Percentiles rank a stretch among this genome's conserved stretches.
phyloP scores from a whole-genome alignment of 2,329 filamentous ascomycete genomes.

The Sarocladium brachiariae region DNA sequence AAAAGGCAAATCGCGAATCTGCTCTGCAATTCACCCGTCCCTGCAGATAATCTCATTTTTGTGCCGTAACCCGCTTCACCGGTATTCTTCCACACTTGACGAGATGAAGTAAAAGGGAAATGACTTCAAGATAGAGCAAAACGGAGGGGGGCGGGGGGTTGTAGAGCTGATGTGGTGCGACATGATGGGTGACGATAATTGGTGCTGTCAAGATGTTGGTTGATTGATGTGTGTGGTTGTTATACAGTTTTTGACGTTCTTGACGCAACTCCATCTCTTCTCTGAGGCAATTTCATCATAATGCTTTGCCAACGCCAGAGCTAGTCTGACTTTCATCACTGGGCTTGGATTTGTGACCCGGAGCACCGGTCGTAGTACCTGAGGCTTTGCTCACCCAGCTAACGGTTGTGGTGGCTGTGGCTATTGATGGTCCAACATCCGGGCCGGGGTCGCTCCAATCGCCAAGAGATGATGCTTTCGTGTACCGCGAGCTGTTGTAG shows the following conservation, averaged over 20 bases:
- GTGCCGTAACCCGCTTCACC: too few relatives aligned
- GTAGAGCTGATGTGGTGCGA: too few relatives aligned
- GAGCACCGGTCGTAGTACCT: neutral
- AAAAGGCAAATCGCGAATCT: too few relatives aligned
- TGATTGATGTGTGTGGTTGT: neutral
- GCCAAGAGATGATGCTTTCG: constrained; percentile 38
- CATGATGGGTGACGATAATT: too few relatives aligned
- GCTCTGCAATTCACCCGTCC: too few relatives aligned
- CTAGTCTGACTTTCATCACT: neutral
- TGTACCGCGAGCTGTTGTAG: constrained; percentile 33
- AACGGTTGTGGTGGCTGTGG: constrained; percentile 1
- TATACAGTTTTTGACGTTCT: neutral
- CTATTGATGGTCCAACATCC: constrained; percentile 38
- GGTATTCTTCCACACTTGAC: neutral
- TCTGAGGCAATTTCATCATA: neutral
- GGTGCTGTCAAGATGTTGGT: neutral
- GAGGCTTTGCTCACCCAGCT: neutral
- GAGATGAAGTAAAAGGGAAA: too few relatives aligned
- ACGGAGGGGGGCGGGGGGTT: too few relatives aligned
- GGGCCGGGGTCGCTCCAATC: constrained; percentile 44
- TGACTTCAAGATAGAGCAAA: neutral
- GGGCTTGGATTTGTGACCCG: neutral
- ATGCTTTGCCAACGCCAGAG: constrained; percentile 2
- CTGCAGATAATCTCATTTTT: too few relatives aligned
- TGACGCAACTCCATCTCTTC: neutral